Percentiles rank a stretch among this genome's conserved stretches.
Evolutionary conservation across 2,329 filamentous ascomycete genomes (phyloP).

Genomic region (Hirsutella rhossiliensis): DNA sequence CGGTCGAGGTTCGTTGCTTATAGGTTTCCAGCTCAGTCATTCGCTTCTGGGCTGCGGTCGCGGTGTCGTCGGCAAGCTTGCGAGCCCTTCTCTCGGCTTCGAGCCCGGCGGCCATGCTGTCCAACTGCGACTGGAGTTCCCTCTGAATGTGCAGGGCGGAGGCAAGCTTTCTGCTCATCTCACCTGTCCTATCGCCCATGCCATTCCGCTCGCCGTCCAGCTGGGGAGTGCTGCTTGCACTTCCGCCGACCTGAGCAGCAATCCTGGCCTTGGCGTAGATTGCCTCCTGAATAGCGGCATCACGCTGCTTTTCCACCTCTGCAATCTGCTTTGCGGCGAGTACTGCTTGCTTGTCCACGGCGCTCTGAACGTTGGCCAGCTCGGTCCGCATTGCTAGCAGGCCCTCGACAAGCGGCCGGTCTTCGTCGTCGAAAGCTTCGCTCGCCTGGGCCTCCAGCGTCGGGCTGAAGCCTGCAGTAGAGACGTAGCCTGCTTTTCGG

Average conservation of each 20-base stretch:
- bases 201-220: constrained; percentile 49
- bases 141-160: constrained; percentile 64
- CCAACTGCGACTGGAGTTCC: constrained; percentile 67
- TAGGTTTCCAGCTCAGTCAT: constrained; percentile 75
- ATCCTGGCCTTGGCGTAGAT: constrained; percentile 90
- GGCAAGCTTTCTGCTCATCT: constrained; percentile 76
- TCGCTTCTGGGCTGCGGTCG: constrained; percentile 69
- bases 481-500: constrained; percentile 75
- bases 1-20: constrained; percentile 70
- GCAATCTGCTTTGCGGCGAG: constrained; percentile 81
- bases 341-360: constrained; percentile 79
- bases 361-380: constrained; percentile 75
- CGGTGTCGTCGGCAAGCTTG: constrained; percentile 78
- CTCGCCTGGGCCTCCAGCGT: constrained; percentile 63
- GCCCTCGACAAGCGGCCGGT: constrained; percentile 84
- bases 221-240: constrained; percentile 47
- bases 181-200: constrained; percentile 42
- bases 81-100: constrained; percentile 71
- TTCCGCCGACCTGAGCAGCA: constrained; percentile 60
- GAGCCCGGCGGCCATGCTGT: constrained; percentile 56
- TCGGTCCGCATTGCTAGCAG: constrained; percentile 85
- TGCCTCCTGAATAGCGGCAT: constrained; percentile 87
- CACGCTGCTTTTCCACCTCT: constrained; percentile 87
- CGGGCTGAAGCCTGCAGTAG: constrained; percentile 57
- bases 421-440: constrained; percentile 81